These are phyloP conservation scores for Ramaria sp. DNA, from an alignment of 768 basidiomycete species.

Conservation along the genomic window DNA sequence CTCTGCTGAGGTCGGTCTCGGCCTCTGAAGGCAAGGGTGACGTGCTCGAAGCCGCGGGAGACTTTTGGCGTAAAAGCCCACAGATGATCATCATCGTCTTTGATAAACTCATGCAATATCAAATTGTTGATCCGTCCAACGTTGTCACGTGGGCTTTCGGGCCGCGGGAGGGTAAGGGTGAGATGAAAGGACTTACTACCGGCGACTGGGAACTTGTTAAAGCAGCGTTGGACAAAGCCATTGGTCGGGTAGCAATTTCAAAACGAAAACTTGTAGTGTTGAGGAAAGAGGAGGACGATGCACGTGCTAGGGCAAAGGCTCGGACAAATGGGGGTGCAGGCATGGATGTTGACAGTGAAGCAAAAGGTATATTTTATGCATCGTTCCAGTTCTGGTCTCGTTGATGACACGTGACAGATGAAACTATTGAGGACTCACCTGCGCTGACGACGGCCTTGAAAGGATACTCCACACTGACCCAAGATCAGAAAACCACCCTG, in stretches of 20 bases:
- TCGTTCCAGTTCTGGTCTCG: too few species aligned
- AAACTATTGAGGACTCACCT: constrained; percentile 47
- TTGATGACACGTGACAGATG: constrained; percentile 20
- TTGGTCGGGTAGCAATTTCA: constrained; percentile 75
- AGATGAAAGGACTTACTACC: constrained; percentile 20
- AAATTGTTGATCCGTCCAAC: constrained; percentile 90
- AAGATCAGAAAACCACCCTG: constrained; percentile 67
- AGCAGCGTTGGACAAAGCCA: constrained; percentile 80
- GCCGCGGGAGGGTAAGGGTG: constrained; percentile 28
- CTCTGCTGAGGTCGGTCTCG: constrained; percentile 56
- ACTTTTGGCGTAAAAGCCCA: constrained; percentile 76
- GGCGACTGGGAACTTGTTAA: constrained; percentile 83
- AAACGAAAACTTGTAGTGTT: constrained; percentile 61
- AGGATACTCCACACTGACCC: constrained; percentile 60
- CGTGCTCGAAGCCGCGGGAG: constrained; percentile 56
- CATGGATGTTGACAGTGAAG: constrained; percentile 66
- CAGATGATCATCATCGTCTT: constrained; percentile 90
- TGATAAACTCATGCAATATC: constrained; percentile 98
- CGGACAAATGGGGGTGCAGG: constrained; percentile 33
- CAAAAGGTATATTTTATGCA: constrained; percentile 36
- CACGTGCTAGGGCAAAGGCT: constrained; percentile 63
- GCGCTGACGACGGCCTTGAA: constrained; percentile 63
- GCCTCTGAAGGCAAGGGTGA: constrained; percentile 52
- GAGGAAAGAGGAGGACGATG: constrained; percentile 84
- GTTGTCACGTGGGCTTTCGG: constrained; percentile 78